Evolutionary conservation across 2,329 filamentous ascomycete species (phyloP), one percentile per base, ranked within the genome.

Genomic region (Aureobasidium sp.): DNA sequence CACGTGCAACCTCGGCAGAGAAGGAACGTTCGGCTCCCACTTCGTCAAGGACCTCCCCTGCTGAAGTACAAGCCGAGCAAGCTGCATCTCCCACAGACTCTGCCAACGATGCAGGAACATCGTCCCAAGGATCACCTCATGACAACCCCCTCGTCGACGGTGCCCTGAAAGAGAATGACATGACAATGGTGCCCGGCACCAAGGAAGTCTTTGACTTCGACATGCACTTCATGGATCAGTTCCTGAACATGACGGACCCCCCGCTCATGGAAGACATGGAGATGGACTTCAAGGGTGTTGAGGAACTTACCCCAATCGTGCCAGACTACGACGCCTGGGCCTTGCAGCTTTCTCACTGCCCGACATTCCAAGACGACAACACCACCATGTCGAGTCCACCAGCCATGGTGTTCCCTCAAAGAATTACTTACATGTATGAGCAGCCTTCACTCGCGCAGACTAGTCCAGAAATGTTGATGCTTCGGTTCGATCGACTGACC

Each of bases 401-500:
- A 6, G 42, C 48, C 24, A 58, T 59, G 22, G 47, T 54, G 15
- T 57, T 58, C 15, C 56, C 61, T 9, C 42, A 60, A 45, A 22
- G 57, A 42, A 60, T 59, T 19, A 64, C 56, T 58, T 70, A 69
- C 54, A 64, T 70, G 53, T 70, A 68, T 50, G 64, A 66, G 22
- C 70, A 71, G 58, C 71, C 70, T 22, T 67, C 67, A 37, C 66
- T 71, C 44, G 62, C 68, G 1, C 60, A 69, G 17, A 68, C 70
- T 53, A 72, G 83, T 61, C 78, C 81, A 11, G 86, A 88, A 65
- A 82, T 84, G 76, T 74, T 89, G 24, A 81, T 84, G 56, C 70
- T 83, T 56, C 80, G 84, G 29, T 89, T 87, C 67, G 83, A 88
- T 68, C 80, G 78, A 65, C 76, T 85, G 62, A 89, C 86, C 0